phyloP scores from a whole-genome alignment of 2,329 filamentous ascomycete genomes.

The Colletotrichum musicola region DNA sequence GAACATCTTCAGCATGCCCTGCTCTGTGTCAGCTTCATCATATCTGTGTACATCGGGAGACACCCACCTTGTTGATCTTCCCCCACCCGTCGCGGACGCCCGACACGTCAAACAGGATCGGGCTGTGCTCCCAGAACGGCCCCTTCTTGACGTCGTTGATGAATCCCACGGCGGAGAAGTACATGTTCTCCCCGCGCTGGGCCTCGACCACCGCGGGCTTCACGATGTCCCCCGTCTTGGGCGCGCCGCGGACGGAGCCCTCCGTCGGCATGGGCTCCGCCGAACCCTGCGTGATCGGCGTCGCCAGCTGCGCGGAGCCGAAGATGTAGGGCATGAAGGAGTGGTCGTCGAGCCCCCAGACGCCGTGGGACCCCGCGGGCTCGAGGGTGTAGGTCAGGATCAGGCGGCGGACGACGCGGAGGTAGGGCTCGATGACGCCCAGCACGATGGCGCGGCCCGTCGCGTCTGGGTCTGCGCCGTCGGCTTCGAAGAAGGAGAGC shows the following conservation, averaged over 20 bases:
- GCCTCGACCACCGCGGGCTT: constrained; percentile 74
- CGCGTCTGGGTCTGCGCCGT: constrained; percentile 55
- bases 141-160: constrained; percentile 97
- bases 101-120: constrained; percentile 93
- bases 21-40: not conserved
- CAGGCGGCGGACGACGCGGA: constrained; percentile 82
- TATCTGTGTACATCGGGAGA: not conserved
- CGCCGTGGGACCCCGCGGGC: constrained; percentile 94
- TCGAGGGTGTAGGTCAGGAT: constrained; percentile 94
- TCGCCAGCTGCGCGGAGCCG: constrained; percentile 89
- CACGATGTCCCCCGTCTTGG: constrained; percentile 77
- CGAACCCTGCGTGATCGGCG: constrained; percentile 74
- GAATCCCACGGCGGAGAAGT: constrained; percentile 95
- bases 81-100: constrained; percentile 95
- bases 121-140: constrained; percentile 95
- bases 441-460: constrained; percentile 85
- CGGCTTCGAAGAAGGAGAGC: constrained; percentile 75
- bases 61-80: constrained; percentile 87
- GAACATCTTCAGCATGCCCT: constrained; percentile 99
- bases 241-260: constrained; percentile 79
- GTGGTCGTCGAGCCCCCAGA: constrained; percentile 99
- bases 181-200: constrained; percentile 80
- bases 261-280: constrained; percentile 77
- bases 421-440: constrained; percentile 86
- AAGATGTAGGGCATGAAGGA: constrained; percentile 95